phyloP scores from a whole-genome alignment of 495 filamentous ascomycete genomes.

The Podospora pseudoanserina region DNA sequence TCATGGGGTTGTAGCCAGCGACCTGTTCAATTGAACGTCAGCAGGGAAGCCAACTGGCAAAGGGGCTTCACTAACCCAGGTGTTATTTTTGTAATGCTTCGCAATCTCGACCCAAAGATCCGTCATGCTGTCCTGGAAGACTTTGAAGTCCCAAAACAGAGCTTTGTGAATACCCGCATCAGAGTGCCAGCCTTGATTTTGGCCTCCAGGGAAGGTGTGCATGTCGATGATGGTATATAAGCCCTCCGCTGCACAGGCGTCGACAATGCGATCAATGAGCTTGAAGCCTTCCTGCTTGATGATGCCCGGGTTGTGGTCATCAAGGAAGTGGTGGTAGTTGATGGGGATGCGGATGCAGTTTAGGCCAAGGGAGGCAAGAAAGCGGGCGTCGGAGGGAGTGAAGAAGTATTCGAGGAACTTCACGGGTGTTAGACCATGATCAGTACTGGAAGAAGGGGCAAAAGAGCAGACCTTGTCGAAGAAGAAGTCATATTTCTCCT shows the following conservation, averaged over 20 bases:
- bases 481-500: conserved; percentile 45
- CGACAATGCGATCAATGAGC: conserved; percentile 56
- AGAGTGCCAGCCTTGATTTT: conserved; percentile 64
- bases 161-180: conserved; percentile 54
- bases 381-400: conserved; percentile 57
- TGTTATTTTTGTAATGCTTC: conserved; percentile 52
- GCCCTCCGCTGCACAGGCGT: conserved; percentile 52
- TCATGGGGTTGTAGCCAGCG: conserved; percentile 65
- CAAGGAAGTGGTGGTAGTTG: conserved; percentile 63
- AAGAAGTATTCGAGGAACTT: conserved; percentile 63
- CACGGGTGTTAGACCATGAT: conserved; percentile 32
- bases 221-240: conserved; percentile 63
- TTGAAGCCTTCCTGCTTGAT: conserved; percentile 57
- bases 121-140: conserved; percentile 57
- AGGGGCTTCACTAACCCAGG: conserved; percentile 18
- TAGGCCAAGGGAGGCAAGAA: conserved; percentile 54
- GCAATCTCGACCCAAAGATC: conserved; percentile 60
- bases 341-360: conserved; percentile 64
- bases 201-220: conserved; percentile 61
- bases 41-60: not conserved
- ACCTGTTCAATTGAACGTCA: not conserved
- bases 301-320: conserved; percentile 59
- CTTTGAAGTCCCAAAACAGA: conserved; percentile 61
- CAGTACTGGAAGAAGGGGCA: not conserved
- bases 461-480: conserved; percentile 35